Evolutionary conservation across 2,329 filamentous ascomycete genomes (phyloP), one percentile per base, ranked within the genome.

Genomic region (Pseudogymnoascus sp.): DNA sequence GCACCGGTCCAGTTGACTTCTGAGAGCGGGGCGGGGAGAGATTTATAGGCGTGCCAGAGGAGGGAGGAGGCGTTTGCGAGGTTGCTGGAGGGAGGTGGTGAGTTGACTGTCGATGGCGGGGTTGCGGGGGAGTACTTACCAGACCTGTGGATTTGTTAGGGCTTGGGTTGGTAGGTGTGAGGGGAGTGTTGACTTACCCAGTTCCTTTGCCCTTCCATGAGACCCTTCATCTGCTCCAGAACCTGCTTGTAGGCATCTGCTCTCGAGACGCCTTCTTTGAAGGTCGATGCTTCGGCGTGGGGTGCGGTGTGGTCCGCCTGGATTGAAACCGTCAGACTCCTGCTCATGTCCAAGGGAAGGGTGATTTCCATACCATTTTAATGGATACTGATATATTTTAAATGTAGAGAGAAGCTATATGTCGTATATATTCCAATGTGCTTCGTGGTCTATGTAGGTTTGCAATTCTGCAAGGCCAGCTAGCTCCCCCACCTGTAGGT

Each of bases 11-110:
- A 95, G 75, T 95, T 93, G 22, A 91, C 88, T 14, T 84, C 76
- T 40, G 77, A 82, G 61, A 84, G 87, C 1, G 90, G 89, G 0
- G 78, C 74, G 1, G 85, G 82, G 12, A 93, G 79, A 7, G 89
- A 90, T 73, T 90, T 88, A 72, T 88, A 89, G 3, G 87, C 89
- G 71, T 95, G 89, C 88, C 89, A 93, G 66, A 93, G 79, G 28
- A 93, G 81, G 3, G 89, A 87, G 6, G 90, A 86, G 3, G 86
- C 78, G 73, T 93, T 95, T 67, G 90, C 81, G 59, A 92, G 82
- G 74, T 95, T 93, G 75, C 89, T 91, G 68, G 63, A 26, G 37
- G 33, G 10, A 19, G 61, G 12, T 28, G 38, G 46, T 50, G 11
- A 24, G 35, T 35, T 41, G n/a, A 5, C 3, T 16, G 61, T 26